A percentile compares a stretch with the other conserved stretches of the same genome.
These are phyloP conservation scores for Phialocephala sp. DNA, from an alignment of 2,329 filamentous ascomycete genomes.

Conservation along the genomic window DNA sequence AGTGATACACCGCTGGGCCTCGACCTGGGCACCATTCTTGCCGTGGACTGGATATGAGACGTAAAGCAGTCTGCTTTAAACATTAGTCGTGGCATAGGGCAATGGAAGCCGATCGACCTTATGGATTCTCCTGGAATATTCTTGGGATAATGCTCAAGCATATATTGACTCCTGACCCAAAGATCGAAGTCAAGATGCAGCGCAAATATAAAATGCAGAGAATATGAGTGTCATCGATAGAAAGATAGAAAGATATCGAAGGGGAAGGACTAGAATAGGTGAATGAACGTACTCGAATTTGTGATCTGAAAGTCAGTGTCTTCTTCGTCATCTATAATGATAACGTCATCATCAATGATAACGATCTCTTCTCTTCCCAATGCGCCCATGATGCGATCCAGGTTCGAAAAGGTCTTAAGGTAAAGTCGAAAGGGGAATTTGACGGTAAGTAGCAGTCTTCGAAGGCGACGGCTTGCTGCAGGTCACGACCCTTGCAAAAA, in stretches of 20 bases:
- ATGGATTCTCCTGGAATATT: not conserved
- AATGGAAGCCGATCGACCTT: not conserved
- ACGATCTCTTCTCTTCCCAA: conserved; percentile 1
- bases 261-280: not conserved
- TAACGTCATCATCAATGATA: conserved; percentile 20
- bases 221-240: not conserved
- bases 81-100: not conserved
- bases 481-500: no score
- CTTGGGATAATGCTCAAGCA: not conserved
- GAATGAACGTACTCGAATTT: conserved; percentile 3
- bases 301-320: conserved; percentile 7
- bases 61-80: not conserved
- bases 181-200: no score
- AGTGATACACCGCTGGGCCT: not conserved
- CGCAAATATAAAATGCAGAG: not conserved
- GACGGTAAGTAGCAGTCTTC: not conserved
- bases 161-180: no score
- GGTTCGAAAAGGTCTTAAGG: not conserved
- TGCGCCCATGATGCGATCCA: conserved; percentile 10
- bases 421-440: not conserved
- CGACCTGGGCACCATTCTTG: not conserved
- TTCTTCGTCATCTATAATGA: conserved; percentile 14
- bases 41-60: not conserved
- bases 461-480: not conserved
- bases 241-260: not conserved